Evolutionary conservation across 1,284 basidiomycete genomes (phyloP), one percentile per base, ranked within the genome.

Genomic region (Golubevia sp.): DNA sequence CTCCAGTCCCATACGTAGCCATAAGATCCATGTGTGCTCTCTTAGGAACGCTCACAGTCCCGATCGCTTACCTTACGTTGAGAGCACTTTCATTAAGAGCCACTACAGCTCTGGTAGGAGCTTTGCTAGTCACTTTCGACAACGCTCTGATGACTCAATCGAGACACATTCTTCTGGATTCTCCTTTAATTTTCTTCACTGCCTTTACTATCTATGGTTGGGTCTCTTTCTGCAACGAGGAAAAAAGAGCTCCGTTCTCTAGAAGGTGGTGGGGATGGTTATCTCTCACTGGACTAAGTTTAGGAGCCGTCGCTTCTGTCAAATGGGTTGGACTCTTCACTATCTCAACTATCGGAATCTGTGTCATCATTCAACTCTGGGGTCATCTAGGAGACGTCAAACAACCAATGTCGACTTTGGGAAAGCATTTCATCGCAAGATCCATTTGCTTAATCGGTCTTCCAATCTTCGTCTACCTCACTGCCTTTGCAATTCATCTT

Each of bases 311-410:
- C 49, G 89, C 92, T 52, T 92, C 90, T 77, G 94, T 92, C 86
- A 99, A 99, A 85, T 99, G 97, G 97, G 96, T 99, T 58, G 97
- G 97, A 5, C 87, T 99, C 34, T 98, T 99, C 86, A 99, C 95
- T n/a, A 94, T 99, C 73, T 94, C 95, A 5, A 96, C 95, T 2
- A 86, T 99, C 61, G 97, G 96, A 15, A 79, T 92, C 25, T 90
- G 90, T 70, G 97, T 94, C 1, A 77, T 99, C 50, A 86, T 88
- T 49, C 96, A 97, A 79, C 87, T 99, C 1, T 99, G 97, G 97
- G 84, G 87, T 26, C 88, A 97, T 20, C 88, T 99, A 5, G 97
- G 95, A 6, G 94, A 99, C 83, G 82, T 92, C 25, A 89, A 90
- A 51, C 88, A 97, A 53, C 86, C 93, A 0, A 90, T 94, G 18